phyloP scores from a whole-genome alignment of 768 basidiomycete genomes.

The Leccinellum rugosiceps region DNA sequence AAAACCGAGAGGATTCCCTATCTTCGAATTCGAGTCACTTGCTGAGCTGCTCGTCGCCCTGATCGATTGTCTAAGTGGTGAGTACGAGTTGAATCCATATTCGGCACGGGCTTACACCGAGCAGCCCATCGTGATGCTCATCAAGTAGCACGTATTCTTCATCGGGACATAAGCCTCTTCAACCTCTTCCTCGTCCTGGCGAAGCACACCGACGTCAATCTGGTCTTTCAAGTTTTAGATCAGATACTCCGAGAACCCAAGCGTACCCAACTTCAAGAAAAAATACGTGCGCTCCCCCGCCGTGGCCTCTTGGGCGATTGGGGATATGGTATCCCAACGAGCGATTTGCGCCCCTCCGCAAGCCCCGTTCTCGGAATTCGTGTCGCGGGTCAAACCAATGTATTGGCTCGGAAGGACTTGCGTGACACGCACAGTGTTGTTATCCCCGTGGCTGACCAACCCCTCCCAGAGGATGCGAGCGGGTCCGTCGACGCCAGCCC shows the following conservation, averaged over 20 bases:
- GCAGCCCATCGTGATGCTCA: constrained; percentile 1
- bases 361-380: not conserved
- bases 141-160: not conserved
- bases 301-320: constrained; percentile 2
- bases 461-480: not conserved
- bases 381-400: not conserved
- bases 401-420: not conserved
- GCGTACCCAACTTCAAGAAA: not conserved
- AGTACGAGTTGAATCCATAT: not conserved
- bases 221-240: not conserved
- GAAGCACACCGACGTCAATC: not conserved
- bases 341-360: not conserved
- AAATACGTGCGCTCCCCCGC: not conserved
- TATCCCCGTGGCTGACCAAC: not conserved
- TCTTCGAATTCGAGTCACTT: not conserved
- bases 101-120: not conserved
- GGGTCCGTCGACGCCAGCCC: not conserved
- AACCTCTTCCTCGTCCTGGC: constrained; percentile 3
- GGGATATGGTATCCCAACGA: not conserved
- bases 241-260: not conserved
- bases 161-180: constrained; percentile 4
- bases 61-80: not conserved
- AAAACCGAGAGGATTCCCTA: not conserved
- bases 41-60: not conserved
- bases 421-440: not conserved